A percentile compares a stretch with the other conserved stretches of the same genome.
Conservation (phyloP, 352 stramenopile genomes). For the Phytophthora pisi region DNA sequence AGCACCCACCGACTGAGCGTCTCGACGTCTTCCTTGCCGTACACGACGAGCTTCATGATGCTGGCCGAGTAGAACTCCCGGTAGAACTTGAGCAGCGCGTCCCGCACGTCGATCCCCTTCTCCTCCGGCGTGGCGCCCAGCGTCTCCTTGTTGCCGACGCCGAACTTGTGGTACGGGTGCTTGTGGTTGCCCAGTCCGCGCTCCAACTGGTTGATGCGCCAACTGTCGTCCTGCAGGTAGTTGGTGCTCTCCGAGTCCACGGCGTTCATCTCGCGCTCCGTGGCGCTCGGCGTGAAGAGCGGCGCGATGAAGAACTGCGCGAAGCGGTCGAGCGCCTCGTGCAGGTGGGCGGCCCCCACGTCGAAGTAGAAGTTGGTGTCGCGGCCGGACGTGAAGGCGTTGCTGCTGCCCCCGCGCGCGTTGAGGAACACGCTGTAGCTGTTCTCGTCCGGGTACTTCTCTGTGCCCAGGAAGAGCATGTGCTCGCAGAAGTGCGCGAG, state of each 20-base stretch:
- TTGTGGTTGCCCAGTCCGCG: conserved; percentile 58
- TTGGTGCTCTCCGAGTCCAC: conserved; percentile 97
- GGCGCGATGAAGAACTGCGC: conserved; percentile 97
- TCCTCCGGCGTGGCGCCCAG: conserved; percentile 42
- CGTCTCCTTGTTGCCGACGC: conserved; percentile 84
- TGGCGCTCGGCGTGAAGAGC: conserved; percentile 89
- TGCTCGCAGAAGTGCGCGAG: conserved; percentile 94
- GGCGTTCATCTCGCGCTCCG: conserved; percentile 93
- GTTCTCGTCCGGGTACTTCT: conserved; percentile 96
- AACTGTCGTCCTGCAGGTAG: conserved; percentile 93
- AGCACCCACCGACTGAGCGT: conserved; percentile 77
- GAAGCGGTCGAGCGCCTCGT: conserved; percentile 93
- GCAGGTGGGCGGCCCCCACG: conserved; percentile 69
- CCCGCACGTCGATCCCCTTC: conserved; percentile 58
- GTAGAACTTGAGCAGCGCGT: conserved; percentile 85
- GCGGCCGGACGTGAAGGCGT: conserved; percentile 95
- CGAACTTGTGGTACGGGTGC: conserved; percentile 89
- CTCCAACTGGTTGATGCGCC: conserved; percentile 77
- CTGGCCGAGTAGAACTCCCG: conserved; percentile 85
- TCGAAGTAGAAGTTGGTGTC: conserved; percentile 98
- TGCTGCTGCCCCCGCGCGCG: conserved; percentile 90
- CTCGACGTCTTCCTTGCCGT: conserved; percentile 85
- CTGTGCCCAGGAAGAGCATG: conserved; percentile 98
- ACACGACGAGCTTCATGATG: conserved; percentile 88
- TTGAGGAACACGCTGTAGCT: conserved; percentile 91